A percentile compares a stretch with the other conserved stretches of the same genome.
These are phyloP conservation scores for Alternaria ventricosa DNA, from an alignment of 2,329 filamentous ascomycete genomes.

Conservation along the genomic window DNA sequence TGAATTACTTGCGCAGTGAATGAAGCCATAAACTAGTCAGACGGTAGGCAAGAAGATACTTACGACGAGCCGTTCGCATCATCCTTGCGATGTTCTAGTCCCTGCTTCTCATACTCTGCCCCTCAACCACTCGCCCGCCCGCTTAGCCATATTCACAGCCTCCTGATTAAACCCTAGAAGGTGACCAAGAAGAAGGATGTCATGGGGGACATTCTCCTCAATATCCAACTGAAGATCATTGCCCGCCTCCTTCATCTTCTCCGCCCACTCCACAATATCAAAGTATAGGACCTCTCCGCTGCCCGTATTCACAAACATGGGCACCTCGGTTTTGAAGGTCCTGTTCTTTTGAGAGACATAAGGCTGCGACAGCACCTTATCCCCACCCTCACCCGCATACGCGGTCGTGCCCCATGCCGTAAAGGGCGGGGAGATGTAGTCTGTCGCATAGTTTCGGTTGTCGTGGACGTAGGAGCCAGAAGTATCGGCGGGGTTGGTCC, in stretches of 20 bases:
- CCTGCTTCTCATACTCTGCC: not conserved
- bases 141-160: slow-evolving; percentile 41
- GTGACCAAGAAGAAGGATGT: slow-evolving; percentile 53
- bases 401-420: slow-evolving; percentile 52
- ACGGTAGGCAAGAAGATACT: too few relatives aligned
- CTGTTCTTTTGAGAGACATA: slow-evolving; percentile 50
- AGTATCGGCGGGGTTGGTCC: slow-evolving; percentile 48
- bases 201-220: slow-evolving; percentile 54
- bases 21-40: too few relatives aligned
- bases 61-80: too few relatives aligned
- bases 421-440: slow-evolving; percentile 52
- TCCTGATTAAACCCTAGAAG: slow-evolving; percentile 53
- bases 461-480: slow-evolving; percentile 29
- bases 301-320: slow-evolving; percentile 53
- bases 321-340: slow-evolving; percentile 50
- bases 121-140: slow-evolving; percentile 48
- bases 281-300: slow-evolving; percentile 52
- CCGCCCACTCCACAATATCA: slow-evolving; percentile 48
- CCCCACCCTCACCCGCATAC: slow-evolving; percentile 37
- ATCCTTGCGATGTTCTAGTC: too few relatives aligned
- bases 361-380: slow-evolving; percentile 24
- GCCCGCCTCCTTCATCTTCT: slow-evolving; percentile 48
- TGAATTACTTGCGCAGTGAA: too few relatives aligned
- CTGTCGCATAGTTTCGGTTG: slow-evolving; percentile 47
- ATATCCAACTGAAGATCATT: slow-evolving; percentile 53